These are phyloP conservation scores for Wickerhamomyces mucosus DNA, from an alignment of 805 yeast species.

Conservation along the genomic window DNA sequence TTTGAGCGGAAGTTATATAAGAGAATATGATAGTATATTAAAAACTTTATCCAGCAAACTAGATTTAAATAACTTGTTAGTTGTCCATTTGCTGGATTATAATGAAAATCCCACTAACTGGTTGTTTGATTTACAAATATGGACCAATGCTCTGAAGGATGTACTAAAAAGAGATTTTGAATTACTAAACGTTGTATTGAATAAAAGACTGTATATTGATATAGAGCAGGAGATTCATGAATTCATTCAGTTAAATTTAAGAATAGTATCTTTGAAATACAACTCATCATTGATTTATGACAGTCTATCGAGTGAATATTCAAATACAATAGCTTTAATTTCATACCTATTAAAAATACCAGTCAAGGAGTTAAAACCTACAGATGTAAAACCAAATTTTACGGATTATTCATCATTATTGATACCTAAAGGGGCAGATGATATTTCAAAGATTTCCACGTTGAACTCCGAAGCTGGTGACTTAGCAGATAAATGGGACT, in stretches of 20 bases:
- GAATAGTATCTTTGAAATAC: slow-evolving; percentile 8
- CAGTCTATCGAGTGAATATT: slow-evolving; percentile 2
- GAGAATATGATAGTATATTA: not conserved
- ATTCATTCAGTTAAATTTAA: slow-evolving; percentile 26
- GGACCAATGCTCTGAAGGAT: slow-evolving; percentile 1
- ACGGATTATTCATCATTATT: slow-evolving; percentile 17
- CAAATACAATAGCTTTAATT: slow-evolving; percentile 3
- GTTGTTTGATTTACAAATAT: slow-evolving; percentile 2
- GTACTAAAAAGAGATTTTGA: not conserved
- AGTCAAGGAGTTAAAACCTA: slow-evolving; percentile 1
- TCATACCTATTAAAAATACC: slow-evolving; percentile 5
- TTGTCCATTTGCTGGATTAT: slow-evolving; percentile 13
- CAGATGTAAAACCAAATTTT: no score
- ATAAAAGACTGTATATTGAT: slow-evolving; percentile 4
- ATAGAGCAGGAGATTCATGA: slow-evolving; percentile 18
- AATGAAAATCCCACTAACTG: slow-evolving; percentile 8
- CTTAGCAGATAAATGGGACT: slow-evolving; percentile 16
- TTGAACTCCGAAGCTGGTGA: slow-evolving; percentile 23
- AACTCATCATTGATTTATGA: slow-evolving; percentile 7
- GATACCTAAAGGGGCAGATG: slow-evolving; percentile 43
- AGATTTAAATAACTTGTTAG: slow-evolving; percentile 2
- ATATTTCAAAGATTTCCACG: slow-evolving; percentile 38
- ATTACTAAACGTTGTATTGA: slow-evolving; percentile 4
- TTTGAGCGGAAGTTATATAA: slow-evolving; percentile 2
- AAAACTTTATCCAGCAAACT: not conserved